Evolutionary conservation across 1,139 yeast species (phyloP).

Genomic region (Sugiyamaella castrensis): DNA sequence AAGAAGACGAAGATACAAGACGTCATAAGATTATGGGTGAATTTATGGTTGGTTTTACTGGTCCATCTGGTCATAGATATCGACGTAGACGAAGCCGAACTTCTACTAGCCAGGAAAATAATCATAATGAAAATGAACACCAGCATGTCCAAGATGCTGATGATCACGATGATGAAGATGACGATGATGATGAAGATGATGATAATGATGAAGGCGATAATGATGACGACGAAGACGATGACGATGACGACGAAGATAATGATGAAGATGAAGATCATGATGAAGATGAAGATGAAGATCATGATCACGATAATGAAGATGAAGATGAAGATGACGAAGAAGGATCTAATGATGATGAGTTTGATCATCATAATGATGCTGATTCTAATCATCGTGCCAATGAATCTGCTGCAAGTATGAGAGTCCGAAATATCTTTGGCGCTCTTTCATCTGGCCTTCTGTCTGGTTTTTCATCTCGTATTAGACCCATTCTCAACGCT

Average conservation of each 20-base stretch:
- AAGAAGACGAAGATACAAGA: slow-evolving; percentile 8
- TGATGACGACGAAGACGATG: slow-evolving; percentile 14
- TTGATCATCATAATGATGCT: slow-evolving; percentile 17
- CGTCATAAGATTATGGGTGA: slow-evolving; percentile 5
- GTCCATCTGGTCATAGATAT: slow-evolving; percentile 11
- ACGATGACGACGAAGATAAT: slow-evolving; percentile 17
- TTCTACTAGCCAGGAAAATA: slow-evolving; percentile 7
- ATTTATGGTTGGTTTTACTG: slow-evolving; percentile 5
- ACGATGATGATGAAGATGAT: slow-evolving; percentile 12
- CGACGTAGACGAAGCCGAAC: slow-evolving; percentile 12
- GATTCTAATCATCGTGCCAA: slow-evolving; percentile 17
- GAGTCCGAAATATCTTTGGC: slow-evolving; percentile 29
- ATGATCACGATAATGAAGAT: slow-evolving; percentile 15
- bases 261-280: slow-evolving; percentile 5
- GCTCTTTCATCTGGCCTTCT: slow-evolving; percentile 40
- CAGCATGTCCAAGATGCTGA: slow-evolving; percentile 15
- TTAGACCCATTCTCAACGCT: slow-evolving; percentile 31
- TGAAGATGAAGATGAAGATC: slow-evolving; percentile 8
- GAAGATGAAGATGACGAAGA: slow-evolving; percentile 12
- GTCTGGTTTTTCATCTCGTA: slow-evolving; percentile 30
- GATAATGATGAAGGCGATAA: slow-evolving; percentile 22
- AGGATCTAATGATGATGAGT: slow-evolving; percentile 16
- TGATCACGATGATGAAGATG: slow-evolving; percentile 24
- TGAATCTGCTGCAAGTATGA: slow-evolving; percentile 21
- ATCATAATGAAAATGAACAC: slow-evolving; percentile 3